Base-by-base conservation (phyloP, 148 eudicot genomes). In the Oxyria digyna region DNA sequence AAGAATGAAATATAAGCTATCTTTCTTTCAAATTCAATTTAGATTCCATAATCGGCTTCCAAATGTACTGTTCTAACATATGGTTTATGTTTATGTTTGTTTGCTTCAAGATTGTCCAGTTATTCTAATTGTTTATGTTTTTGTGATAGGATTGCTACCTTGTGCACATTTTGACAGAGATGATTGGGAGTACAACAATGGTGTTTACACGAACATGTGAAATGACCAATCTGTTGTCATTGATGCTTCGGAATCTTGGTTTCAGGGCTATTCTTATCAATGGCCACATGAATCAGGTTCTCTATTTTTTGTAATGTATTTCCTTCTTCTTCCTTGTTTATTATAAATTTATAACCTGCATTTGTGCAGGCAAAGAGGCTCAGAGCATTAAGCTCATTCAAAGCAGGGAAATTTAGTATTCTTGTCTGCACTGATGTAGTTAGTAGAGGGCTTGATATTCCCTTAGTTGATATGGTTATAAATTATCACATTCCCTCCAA, bases 401-500 rank as follows among this genome's bases (percentile, higher is more conserved):
- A 92, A 78, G 82, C 96, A 69, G 89, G 96, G 24, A 96, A 89
- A 43, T 87, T 94, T 68, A 89, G 83, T 74, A 79, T 87, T 68
- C 88, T 92, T 64, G 74, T 89, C 49, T 86, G 94, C 78, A 89
- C 98, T 35, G 91, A 89, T 82, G 89, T 92, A 69, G 91, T 88
- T 29, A 87, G 98, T 73, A 87, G 96, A 80, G 98, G 96, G 43
- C 89, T 87, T 69, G 98, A 92, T 83, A 92, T 92, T 72, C 94
- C 88, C 49, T 79, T 82, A 8, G 96, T 92, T 20, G 96, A 92
- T 76, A 78, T 89, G 96, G 97, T 91, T 70, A 80, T 91, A 68
- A 91, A 91, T 71, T 91, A 89, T 78, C 88, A 89, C 70, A 87
- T 89, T 73, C 97, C 97, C 29, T 62, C 82, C 55, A 84, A 87